Conservation (phyloP, 75 land plant species). For the Cryptomeria japonica region DNA sequence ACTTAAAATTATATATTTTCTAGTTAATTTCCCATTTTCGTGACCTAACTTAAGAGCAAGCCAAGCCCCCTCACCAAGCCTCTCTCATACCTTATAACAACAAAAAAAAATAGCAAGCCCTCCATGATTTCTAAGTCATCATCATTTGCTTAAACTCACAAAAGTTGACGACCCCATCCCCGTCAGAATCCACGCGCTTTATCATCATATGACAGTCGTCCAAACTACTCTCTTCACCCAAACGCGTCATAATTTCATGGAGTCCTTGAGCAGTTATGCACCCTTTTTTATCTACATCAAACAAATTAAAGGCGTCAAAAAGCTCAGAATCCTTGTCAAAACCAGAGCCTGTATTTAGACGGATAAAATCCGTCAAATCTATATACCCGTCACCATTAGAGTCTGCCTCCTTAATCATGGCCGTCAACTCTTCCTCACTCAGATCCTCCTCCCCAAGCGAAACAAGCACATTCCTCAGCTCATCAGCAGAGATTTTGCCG, state of each 20-base stretch:
- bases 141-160: conserved; percentile 31
- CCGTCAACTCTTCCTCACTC: conserved; percentile 28
- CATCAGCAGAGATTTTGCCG: conserved; percentile 50
- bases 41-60: background rate
- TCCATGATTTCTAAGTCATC: conserved; percentile 4
- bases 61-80: background rate
- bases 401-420: conserved; percentile 58
- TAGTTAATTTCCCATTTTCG: background rate
- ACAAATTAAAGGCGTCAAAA: conserved; percentile 21
- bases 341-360: conserved; percentile 7
- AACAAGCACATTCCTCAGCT: conserved; percentile 33
- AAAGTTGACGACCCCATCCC: conserved; percentile 32
- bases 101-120: background rate
- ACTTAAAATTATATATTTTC: no score
- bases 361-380: conserved; percentile 54
- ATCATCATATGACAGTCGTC: conserved; percentile 32
- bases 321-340: conserved; percentile 20
- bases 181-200: conserved; percentile 23
- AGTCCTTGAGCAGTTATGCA: conserved; percentile 30
- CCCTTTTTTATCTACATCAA: conserved; percentile 27
- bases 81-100: background rate
- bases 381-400: conserved; percentile 58
- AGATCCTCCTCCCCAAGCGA: conserved; percentile 29
- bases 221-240: conserved; percentile 19
- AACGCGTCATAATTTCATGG: conserved; percentile 12